Evolutionary conservation across 1,139 yeast species (phyloP).

Genomic region (Geotrichum bryndzae): DNA sequence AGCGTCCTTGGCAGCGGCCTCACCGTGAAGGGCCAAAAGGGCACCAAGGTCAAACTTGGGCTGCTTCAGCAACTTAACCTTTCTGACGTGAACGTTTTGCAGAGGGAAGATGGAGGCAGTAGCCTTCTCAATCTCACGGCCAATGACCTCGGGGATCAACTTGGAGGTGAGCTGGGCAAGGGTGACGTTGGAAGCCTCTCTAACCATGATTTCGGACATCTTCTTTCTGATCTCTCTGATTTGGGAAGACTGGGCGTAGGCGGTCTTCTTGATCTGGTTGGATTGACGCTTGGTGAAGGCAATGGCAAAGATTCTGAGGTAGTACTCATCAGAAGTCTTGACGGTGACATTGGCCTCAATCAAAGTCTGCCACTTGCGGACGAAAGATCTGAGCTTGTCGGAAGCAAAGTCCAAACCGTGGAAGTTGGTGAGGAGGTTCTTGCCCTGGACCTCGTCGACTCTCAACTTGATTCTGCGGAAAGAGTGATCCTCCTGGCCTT

Average conservation of each 20-base stretch:
- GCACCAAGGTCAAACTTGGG: constrained; percentile 89
- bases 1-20: constrained; percentile 67
- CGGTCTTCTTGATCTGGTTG: constrained; percentile 85
- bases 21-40: constrained; percentile 87
- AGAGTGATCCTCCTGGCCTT: constrained; percentile 89
- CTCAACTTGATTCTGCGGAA: constrained; percentile 85
- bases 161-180: constrained; percentile 82
- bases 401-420: constrained; percentile 91
- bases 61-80: constrained; percentile 85
- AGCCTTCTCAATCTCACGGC: constrained; percentile 85
- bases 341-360: constrained; percentile 89
- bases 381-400: constrained; percentile 84
- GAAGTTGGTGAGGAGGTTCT: constrained; percentile 89
- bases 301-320: constrained; percentile 79
- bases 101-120: constrained; percentile 80
- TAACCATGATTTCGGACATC: constrained; percentile 78
- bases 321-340: constrained; percentile 88
- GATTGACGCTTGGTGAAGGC: constrained; percentile 90
- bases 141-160: constrained; percentile 86
- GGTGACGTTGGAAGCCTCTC: constrained; percentile 79
- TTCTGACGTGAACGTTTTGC: constrained; percentile 88
- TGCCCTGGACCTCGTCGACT: constrained; percentile 90
- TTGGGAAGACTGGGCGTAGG: constrained; percentile 87
- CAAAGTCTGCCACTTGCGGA: constrained; percentile 90
- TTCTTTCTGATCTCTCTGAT: constrained; percentile 82